Conservation (phyloP, 1,139 yeast species). For the Scheffersomyces lignicola region DNA sequence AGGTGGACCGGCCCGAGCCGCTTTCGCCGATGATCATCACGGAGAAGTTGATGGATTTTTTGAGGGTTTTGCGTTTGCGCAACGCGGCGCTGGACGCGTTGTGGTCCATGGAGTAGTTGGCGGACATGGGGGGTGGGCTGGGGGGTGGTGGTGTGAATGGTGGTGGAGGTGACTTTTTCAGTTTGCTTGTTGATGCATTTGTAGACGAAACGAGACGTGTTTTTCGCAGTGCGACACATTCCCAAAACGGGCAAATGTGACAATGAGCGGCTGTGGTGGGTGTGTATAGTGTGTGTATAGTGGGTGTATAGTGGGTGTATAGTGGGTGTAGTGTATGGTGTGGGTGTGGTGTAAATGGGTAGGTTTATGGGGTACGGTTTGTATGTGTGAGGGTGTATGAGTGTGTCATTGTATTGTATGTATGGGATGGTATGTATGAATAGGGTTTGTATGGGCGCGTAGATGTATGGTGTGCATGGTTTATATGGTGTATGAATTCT, state of each 20-base stretch:
- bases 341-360: too few species aligned
- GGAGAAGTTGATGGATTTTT: constrained; percentile 54
- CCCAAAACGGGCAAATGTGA: background rate
- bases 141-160: background rate
- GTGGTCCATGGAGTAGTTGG: constrained; percentile 13
- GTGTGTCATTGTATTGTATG: too few species aligned
- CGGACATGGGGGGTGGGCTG: background rate
- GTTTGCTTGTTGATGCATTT: constrained; percentile 1
- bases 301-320: too few species aligned
- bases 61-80: constrained; percentile 58
- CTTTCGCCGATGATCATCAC: constrained; percentile 60
- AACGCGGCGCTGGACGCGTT: constrained; percentile 32
- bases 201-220: constrained; percentile 1
- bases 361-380: too few species aligned
- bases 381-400: too few species aligned
- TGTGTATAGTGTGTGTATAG: too few species aligned
- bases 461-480: too few species aligned
- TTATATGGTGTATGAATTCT: too few species aligned
- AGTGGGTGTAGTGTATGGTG: too few species aligned
- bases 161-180: background rate
- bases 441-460: too few species aligned
- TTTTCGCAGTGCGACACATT: constrained; percentile 1
- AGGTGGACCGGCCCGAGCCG: constrained; percentile 64
- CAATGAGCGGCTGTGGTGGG: too few species aligned
- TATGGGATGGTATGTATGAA: too few species aligned